Conservation (phyloP, 2,329 filamentous ascomycete species). For the Sclerotinia sclerotiorum region DNA sequence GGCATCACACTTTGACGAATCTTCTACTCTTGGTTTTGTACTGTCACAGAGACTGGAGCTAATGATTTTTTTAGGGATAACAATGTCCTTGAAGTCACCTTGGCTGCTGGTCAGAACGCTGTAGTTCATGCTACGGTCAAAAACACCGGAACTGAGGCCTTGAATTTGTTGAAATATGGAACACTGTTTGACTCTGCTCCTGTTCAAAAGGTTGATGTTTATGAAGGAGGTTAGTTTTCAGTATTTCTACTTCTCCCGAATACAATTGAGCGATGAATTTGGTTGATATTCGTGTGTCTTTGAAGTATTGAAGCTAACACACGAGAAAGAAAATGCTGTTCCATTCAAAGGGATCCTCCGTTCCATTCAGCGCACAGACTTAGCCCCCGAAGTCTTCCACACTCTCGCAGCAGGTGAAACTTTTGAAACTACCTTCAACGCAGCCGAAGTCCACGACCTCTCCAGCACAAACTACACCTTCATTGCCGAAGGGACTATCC, state of each 20-base stretch:
- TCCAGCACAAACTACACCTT: constrained; percentile 57
- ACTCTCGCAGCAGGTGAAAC: constrained; percentile 45
- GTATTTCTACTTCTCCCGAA: constrained; percentile 29
- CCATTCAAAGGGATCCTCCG: constrained; percentile 35
- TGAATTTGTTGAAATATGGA: constrained; percentile 45
- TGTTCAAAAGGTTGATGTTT: constrained; percentile 45
- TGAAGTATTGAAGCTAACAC: neutral
- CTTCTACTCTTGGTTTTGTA: neutral
- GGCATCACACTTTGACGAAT: neutral
- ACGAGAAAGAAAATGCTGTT: constrained; percentile 7
- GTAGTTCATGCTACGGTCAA: constrained; percentile 45
- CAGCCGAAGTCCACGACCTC: constrained; percentile 46
- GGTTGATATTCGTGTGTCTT: neutral
- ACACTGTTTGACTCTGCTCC: constrained; percentile 45
- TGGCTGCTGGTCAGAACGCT: constrained; percentile 39
- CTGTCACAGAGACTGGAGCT: neutral
- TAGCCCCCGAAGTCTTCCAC: constrained; percentile 44
- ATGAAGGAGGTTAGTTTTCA: constrained; percentile 34
- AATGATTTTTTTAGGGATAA: constrained; percentile 38
- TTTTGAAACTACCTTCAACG: constrained; percentile 46
- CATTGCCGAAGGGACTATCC: constrained; percentile 55
- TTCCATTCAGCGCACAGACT: constrained; percentile 41
- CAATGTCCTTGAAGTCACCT: constrained; percentile 32
- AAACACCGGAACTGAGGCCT: constrained; percentile 43
- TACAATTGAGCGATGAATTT: too few species aligned